Conservation (phyloP, 2,329 filamentous ascomycete genomes). For the Kalmusia sp. region DNA sequence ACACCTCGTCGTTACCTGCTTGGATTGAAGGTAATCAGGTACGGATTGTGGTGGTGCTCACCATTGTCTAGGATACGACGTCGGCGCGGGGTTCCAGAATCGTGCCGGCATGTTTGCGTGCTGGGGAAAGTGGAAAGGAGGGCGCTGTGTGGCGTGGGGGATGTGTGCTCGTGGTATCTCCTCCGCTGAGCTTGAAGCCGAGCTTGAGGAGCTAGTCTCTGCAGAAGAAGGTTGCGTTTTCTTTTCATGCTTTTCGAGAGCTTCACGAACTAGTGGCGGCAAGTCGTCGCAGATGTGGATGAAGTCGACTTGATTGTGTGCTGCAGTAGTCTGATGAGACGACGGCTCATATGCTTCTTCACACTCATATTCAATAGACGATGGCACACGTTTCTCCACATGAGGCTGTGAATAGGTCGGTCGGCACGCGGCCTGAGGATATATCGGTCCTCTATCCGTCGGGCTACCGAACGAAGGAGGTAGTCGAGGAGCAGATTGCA, state of each 20-base stretch:
- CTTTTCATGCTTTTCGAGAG: conserved; percentile 11
- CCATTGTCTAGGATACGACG: conserved; percentile 21
- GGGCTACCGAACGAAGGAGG: not conserved
- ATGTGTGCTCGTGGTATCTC: conserved; percentile 30
- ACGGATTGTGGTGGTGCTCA: not conserved
- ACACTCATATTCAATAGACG: not conserved
- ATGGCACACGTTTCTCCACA: not conserved
- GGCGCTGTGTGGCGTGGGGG: conserved; percentile 16
- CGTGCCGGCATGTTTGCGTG: conserved; percentile 11
- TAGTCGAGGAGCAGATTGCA: not conserved
- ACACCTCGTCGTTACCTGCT: too few relatives aligned
- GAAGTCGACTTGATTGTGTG: conserved; percentile 16
- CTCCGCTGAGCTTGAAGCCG: conserved; percentile 18
- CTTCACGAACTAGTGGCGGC: conserved; percentile 23
- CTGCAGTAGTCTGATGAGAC: not conserved
- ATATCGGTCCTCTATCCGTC: not conserved
- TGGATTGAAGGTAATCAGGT: too few relatives aligned
- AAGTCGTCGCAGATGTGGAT: conserved; percentile 31
- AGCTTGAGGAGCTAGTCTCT: conserved; percentile 10
- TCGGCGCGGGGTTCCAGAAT: conserved; percentile 14
- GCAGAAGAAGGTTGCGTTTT: conserved; percentile 4
- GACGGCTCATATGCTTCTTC: not conserved
- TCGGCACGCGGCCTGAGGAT: not conserved
- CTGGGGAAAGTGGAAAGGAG: conserved; percentile 17
- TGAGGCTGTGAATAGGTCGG: not conserved